Evolutionary conservation across 2,329 filamentous ascomycete genomes (phyloP).

Genomic region (Karstenula rhodostoma): DNA sequence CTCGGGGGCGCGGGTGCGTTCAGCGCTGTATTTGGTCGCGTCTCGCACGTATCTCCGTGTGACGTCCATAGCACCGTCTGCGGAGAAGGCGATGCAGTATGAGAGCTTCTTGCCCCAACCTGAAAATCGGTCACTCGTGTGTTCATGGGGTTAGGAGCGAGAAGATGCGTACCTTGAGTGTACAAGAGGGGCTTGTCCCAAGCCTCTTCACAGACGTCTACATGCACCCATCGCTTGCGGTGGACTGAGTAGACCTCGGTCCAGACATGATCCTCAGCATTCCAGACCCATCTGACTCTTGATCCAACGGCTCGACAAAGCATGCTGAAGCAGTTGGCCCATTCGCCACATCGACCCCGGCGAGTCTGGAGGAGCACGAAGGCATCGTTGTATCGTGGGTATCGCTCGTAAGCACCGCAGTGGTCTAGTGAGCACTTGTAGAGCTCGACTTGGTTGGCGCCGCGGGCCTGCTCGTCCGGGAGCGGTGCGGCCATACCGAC

Average conservation of each 20-base stretch:
- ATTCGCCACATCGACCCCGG: slow-evolving; percentile 88
- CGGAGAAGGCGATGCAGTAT: slow-evolving; percentile 96
- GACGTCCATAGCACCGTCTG: slow-evolving; percentile 77
- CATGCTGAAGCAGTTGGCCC: slow-evolving; percentile 99
- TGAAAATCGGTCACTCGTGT: slow-evolving; percentile 38
- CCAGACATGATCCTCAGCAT: slow-evolving; percentile 96
- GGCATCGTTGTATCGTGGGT: slow-evolving; percentile 93
- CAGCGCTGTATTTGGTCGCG: slow-evolving; percentile 71
- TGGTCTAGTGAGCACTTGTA: slow-evolving; percentile 82
- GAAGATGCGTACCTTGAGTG: slow-evolving; percentile 71
- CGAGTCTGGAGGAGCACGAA: slow-evolving; percentile 90
- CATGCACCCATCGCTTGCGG: slow-evolving; percentile 93
- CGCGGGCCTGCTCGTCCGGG: slow-evolving; percentile 87
- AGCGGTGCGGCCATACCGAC: slow-evolving; percentile 85
- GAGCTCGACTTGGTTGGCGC: slow-evolving; percentile 85
- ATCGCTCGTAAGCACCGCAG: slow-evolving; percentile 84
- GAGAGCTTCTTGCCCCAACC: slow-evolving; percentile 96
- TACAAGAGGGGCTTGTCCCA: slow-evolving; percentile 96
- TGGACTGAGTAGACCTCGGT: slow-evolving; percentile 97
- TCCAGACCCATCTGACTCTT: slow-evolving; percentile 97
- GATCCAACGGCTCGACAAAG: slow-evolving; percentile 91
- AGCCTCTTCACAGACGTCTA: slow-evolving; percentile 91
- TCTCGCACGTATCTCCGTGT: slow-evolving; percentile 76
- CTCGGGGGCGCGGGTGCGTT: slow-evolving; percentile 82
- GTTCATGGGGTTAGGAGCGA: not conserved